Evolutionary conservation across 345 rosid genomes (phyloP), one percentile per base, ranked within the genome.

Genomic region (Eucalyptus sp.): DNA sequence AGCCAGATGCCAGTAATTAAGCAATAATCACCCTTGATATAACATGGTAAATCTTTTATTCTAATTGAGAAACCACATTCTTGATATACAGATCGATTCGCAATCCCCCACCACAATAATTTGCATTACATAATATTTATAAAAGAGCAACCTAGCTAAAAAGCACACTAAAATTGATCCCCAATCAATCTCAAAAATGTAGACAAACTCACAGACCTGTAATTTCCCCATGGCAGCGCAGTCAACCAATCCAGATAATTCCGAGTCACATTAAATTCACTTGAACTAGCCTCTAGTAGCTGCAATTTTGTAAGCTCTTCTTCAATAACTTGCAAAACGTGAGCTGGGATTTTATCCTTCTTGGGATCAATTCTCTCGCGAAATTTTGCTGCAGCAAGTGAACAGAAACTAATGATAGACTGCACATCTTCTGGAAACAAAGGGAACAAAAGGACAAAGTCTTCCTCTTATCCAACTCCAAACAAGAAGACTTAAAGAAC

Each of bases 211-310:
- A 18, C 54, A 81, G 48, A 97, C 99, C 99, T 98, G 94, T 95
- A 97, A 91, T 94, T 96, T 90, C 99, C 99, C 99, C 99, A 98
- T 76, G 99, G 99, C 90, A 98, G 91, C 7, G 93, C 94, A 60
- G 99, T 98, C 93, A 97, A 91, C 99, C 99, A 98, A 94, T 98
- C 99, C 91, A 98, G 94, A 93, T 98, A 98, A 92, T 96, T 98
- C 89, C 99, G 98, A 91, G 99, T 98, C 87, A 98, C 99, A 91
- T 97, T 98, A 94, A 98, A 98, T 94, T 98, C 99, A 93, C 99
- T 98, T 46, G 99, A 98, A 92, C 99, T 98, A 88, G 99, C 98
- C 92, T 98, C 99, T 92, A 98, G 93, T 87, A 98, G 96, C 95
- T 97, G 99, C 93, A 98, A 92, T 90, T 98, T 98, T 83, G 99